Evolutionary conservation across 306 rosid species (phyloP).

Genomic region (Vigna nakashimae): DNA sequence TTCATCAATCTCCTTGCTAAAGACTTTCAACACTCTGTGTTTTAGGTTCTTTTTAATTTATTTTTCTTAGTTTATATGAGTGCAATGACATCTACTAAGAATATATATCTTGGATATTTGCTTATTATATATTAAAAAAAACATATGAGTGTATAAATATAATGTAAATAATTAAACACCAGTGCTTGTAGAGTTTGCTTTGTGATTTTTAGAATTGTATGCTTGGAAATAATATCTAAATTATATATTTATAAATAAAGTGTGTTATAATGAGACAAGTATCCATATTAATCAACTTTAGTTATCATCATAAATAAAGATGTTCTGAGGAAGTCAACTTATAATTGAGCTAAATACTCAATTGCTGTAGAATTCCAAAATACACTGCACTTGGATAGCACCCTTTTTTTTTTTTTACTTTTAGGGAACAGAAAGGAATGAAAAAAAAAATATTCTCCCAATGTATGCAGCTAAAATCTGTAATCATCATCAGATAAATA

Average conservation of each 20-base stretch:
- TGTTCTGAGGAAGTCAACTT: neutral
- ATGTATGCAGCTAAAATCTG: too few species aligned
- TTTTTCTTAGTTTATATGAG: too few species aligned
- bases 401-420: neutral
- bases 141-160: neutral
- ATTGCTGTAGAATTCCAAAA: constrained; percentile 13
- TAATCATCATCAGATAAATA: too few species aligned
- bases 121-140: too few species aligned
- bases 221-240: neutral
- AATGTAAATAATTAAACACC: neutral
- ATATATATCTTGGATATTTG: neutral
- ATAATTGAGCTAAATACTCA: neutral
- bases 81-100: neutral
- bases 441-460: too few species aligned
- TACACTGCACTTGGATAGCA: neutral
- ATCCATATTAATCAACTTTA: neutral
- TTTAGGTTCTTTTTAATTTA: neutral
- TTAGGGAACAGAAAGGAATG: neutral
- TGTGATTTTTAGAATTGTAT: neutral
- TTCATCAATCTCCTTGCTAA: too few species aligned
- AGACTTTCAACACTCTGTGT: too few species aligned
- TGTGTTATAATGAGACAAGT: neutral
- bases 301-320: neutral
- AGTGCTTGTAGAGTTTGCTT: neutral
- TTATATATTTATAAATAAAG: neutral